Conservation (phyloP, 495 filamentous ascomycete genomes). For the Talaromyces borbonicus region DNA sequence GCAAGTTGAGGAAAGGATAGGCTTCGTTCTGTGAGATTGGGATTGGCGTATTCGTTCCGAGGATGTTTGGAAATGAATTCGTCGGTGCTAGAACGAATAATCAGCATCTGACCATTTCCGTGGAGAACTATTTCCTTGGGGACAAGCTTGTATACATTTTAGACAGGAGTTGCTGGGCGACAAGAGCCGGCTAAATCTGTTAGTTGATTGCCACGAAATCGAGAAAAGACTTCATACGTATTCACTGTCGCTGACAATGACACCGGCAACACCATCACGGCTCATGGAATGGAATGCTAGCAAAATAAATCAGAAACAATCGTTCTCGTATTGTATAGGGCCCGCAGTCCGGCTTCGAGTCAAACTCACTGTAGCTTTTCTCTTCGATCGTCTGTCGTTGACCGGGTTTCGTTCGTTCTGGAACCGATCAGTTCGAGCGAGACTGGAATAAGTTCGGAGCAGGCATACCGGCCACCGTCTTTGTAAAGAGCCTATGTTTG, state of each 20-base stretch:
- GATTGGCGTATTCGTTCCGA: slow-evolving; percentile 50
- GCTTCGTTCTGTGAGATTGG: slow-evolving; percentile 25
- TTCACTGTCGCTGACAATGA: slow-evolving; percentile 83
- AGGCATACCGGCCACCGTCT: slow-evolving; percentile 45
- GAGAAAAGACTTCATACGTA: slow-evolving; percentile 35
- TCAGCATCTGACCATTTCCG: not conserved
- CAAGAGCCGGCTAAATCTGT: slow-evolving; percentile 49
- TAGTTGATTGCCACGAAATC: not conserved
- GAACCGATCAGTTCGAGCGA: not conserved
- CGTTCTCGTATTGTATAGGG: not conserved
- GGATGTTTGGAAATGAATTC: slow-evolving; percentile 83
- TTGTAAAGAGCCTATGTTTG: slow-evolving; percentile 35
- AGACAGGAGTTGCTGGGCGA: slow-evolving; percentile 87
- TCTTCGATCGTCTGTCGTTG: slow-evolving; percentile 88
- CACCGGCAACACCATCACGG: slow-evolving; percentile 77
- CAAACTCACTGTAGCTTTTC: slow-evolving; percentile 38
- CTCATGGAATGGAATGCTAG: slow-evolving; percentile 84
- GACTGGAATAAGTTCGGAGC: not conserved
- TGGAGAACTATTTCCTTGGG: not conserved
- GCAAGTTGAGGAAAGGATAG: slow-evolving; percentile 60
- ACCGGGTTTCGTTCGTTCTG: slow-evolving; percentile 70
- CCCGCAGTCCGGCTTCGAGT: not conserved
- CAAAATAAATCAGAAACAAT: not conserved
- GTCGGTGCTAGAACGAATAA: slow-evolving; percentile 43
- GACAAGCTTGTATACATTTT: too few relatives aligned